phyloP scores from a whole-genome alignment of 768 basidiomycete species.

The Phaffia tasmanica region DNA sequence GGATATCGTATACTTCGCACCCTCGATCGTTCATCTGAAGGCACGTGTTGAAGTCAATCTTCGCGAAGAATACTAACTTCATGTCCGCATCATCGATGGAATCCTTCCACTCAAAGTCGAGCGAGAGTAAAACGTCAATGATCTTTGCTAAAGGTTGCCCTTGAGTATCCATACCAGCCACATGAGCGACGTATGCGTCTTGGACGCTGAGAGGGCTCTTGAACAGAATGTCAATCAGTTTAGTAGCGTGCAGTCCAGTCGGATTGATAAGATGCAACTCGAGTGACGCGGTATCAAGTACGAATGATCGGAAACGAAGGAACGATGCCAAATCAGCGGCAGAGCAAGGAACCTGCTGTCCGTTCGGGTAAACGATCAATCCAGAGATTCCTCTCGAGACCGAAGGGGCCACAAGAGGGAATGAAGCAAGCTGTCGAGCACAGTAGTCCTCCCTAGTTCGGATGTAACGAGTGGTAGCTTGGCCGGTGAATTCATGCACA shows the following conservation, averaged over 20 bases:
- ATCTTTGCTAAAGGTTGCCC: conserved; percentile 67
- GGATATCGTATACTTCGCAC: conserved; percentile 71
- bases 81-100: conserved; percentile 52
- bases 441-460: conserved; percentile 83
- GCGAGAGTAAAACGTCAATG: conserved; percentile 74
- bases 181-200: conserved; percentile 42
- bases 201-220: conserved; percentile 39
- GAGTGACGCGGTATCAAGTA: conserved; percentile 73
- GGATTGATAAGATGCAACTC: conserved; percentile 78
- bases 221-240: conserved; percentile 71
- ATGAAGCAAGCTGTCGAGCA: conserved; percentile 63
- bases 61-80: conserved; percentile 48
- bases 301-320: conserved; percentile 68
- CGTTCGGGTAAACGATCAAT: conserved; percentile 59
- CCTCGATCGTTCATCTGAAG: conserved; percentile 56
- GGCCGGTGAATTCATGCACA: conserved; percentile 70
- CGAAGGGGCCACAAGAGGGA: conserved; percentile 54
- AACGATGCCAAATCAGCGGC: conserved; percentile 55
- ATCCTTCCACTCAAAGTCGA: conserved; percentile 83
- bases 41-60: conserved; percentile 60
- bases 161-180: conserved; percentile 42
- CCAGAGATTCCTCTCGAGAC: conserved; percentile 44
- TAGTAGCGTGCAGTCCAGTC: conserved; percentile 53
- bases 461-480: conserved; percentile 70
- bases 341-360: conserved; percentile 51